These are phyloP conservation scores for cucumber (Cucumis sativus) DNA, from an alignment of 306 rosid species.

Conservation along the genomic window DNA sequence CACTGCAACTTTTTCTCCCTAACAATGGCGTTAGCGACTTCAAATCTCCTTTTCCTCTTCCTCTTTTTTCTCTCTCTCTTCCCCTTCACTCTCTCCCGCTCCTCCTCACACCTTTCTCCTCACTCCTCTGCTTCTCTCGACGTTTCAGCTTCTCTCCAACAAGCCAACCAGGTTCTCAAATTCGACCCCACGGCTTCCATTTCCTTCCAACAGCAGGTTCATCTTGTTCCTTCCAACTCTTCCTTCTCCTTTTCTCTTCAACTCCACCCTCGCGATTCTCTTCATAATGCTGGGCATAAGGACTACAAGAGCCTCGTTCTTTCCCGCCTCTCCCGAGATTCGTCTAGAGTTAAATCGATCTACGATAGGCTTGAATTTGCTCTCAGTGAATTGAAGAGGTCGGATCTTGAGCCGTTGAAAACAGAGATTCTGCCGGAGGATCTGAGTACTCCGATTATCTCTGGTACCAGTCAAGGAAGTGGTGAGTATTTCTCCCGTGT, in stretches of 20 bases:
- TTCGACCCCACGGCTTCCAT: constrained; percentile 16
- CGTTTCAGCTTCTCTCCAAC: constrained; percentile 38
- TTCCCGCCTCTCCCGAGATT: constrained; percentile 57
- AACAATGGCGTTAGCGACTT: not conserved
- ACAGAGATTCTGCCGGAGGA: constrained; percentile 39
- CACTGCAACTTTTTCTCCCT: not conserved
- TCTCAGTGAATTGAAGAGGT: constrained; percentile 12
- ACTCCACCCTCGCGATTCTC: constrained; percentile 38
- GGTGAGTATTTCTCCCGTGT: constrained; percentile 87
- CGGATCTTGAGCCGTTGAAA: constrained; percentile 38
- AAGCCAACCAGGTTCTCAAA: constrained; percentile 38
- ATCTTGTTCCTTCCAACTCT: not conserved
- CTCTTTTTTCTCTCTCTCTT: constrained; percentile 8
- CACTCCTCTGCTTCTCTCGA: constrained; percentile 30
- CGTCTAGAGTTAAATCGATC: constrained; percentile 57
- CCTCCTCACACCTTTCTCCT: not conserved
- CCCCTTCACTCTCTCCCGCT: constrained; percentile 1
- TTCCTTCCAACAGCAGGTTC: constrained; percentile 9
- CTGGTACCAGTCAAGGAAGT: constrained; percentile 59
- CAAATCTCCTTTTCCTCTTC: not conserved
- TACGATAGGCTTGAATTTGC: constrained; percentile 32
- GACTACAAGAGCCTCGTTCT: constrained; percentile 34
- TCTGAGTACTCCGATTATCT: constrained; percentile 47
- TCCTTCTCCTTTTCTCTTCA: constrained; percentile 19
- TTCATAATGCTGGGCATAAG: constrained; percentile 22